Percentiles rank a stretch among this genome's conserved stretches.
phyloP scores from a whole-genome alignment of 805 yeast genomes.

The Metschnikowia matae region DNA sequence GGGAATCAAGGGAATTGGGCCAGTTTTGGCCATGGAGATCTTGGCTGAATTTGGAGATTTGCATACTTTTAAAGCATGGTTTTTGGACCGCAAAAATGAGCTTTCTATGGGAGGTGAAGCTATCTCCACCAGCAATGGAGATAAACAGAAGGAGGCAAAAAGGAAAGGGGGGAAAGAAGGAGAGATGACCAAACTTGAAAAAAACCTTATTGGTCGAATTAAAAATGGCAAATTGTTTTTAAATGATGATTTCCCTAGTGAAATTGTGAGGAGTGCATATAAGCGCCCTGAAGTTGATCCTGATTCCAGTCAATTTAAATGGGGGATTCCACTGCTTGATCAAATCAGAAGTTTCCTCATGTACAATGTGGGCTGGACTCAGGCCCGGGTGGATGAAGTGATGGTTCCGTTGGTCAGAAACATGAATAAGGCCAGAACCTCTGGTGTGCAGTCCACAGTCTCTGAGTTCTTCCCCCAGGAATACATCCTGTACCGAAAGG shows the following conservation, averaged over 20 bases:
- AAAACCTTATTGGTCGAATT: conserved; percentile 54
- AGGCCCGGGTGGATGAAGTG: conserved; percentile 71
- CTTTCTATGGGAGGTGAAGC: conserved; percentile 17
- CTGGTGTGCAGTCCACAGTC: conserved; percentile 55
- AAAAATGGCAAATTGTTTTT: conserved; percentile 50
- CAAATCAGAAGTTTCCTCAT: conserved; percentile 66
- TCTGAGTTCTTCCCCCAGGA: conserved; percentile 68
- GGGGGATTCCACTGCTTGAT: conserved; percentile 91
- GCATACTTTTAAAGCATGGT: conserved; percentile 48
- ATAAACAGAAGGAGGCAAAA: too few relatives aligned
- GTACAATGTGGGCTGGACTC: conserved; percentile 75
- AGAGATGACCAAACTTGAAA: conserved; percentile 40
- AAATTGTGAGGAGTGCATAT: conserved; percentile 69
- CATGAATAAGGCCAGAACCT: conserved; percentile 58
- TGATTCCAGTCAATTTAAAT: conserved; percentile 70
- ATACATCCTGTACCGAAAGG: conserved; percentile 43
- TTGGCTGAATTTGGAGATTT: conserved; percentile 72
- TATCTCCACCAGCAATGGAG: conserved; percentile 26
- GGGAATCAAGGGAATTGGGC: conserved; percentile 91
- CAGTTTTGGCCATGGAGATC: conserved; percentile 86
- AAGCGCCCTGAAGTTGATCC: conserved; percentile 76
- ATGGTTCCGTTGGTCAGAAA: conserved; percentile 81
- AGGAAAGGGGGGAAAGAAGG: too few relatives aligned
- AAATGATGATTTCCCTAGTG: conserved; percentile 66
- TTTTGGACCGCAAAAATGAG: conserved; percentile 44